Conservation (phyloP, 345 rosid genomes). For the Clarkia xantiana region DNA sequence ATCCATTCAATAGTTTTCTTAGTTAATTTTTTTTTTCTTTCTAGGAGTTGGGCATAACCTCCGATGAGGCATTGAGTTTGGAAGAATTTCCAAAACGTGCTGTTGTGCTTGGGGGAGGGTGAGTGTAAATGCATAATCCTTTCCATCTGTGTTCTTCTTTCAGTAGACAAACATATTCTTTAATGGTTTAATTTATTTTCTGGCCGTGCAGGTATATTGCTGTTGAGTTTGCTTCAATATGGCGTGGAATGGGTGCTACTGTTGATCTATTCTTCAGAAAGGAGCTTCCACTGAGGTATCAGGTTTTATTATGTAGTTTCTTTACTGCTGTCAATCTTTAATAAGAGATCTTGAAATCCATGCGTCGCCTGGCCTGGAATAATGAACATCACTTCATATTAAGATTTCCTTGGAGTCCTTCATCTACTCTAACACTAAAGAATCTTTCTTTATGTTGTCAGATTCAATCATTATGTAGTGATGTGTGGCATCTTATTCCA, state of each 20-base stretch:
- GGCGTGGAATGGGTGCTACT: slow-evolving; percentile 89
- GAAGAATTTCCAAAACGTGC: slow-evolving; percentile 87
- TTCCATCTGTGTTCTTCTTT: slow-evolving; percentile 9
- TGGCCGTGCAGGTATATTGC: slow-evolving; percentile 66
- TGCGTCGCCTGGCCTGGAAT: too few relatives aligned
- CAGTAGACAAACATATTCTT: slow-evolving; percentile 7
- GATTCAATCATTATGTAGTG: too few relatives aligned
- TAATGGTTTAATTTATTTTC: slow-evolving; percentile 11
- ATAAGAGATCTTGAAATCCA: too few relatives aligned
- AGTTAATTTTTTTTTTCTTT: not conserved
- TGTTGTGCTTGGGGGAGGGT: slow-evolving; percentile 98
- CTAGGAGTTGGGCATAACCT: slow-evolving; percentile 95
- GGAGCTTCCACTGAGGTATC: slow-evolving; percentile 88
- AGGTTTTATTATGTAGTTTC: too few relatives aligned
- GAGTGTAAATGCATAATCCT: slow-evolving; percentile 8
- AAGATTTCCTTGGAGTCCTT: too few relatives aligned
- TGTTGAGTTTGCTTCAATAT: slow-evolving; percentile 98
- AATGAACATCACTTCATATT: too few relatives aligned
- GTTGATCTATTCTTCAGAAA: slow-evolving; percentile 84
- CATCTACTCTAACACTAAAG: too few relatives aligned
- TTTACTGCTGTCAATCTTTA: too few relatives aligned
- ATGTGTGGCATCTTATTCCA: too few relatives aligned
- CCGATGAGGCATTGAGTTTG: slow-evolving; percentile 97
- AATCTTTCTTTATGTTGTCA: too few relatives aligned
- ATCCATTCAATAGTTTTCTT: not conserved